phyloP scores from a whole-genome alignment of 148 eudicot genomes.

The Vaccinium vitisidaea region DNA sequence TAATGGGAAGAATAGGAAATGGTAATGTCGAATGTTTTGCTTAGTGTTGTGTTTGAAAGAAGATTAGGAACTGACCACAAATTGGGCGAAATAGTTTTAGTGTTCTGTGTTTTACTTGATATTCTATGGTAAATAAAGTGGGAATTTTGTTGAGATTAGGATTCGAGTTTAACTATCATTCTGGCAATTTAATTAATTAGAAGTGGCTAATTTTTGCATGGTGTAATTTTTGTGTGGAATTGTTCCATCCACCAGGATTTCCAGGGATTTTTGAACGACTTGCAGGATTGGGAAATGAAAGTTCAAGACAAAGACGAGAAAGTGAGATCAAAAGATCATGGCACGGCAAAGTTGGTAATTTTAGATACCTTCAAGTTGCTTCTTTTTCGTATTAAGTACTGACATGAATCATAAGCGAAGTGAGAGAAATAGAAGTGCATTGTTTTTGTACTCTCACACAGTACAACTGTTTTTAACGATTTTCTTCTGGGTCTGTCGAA shows the following conservation, averaged over 20 bases:
- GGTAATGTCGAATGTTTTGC: not conserved
- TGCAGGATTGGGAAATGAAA: slow-evolving; percentile 82
- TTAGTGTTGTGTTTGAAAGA: not conserved
- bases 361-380: not conserved
- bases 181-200: not conserved
- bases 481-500: not conserved
- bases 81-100: not conserved
- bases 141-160: not conserved
- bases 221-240: not conserved
- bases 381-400: not conserved
- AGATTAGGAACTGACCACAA: not conserved
- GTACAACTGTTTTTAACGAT: not conserved
- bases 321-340: slow-evolving; percentile 36
- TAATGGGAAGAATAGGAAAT: not conserved
- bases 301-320: slow-evolving; percentile 61
- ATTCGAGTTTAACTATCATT: not conserved
- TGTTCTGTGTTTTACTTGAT: not conserved
- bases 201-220: not conserved
- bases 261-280: slow-evolving; percentile 73
- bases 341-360: slow-evolving; percentile 58
- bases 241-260: slow-evolving; percentile 48
- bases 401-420: not conserved
- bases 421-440: not conserved
- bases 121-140: not conserved
- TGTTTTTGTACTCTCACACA: not conserved